These are phyloP conservation scores for Piloderma croceum DNA, from an alignment of 768 basidiomycete species.

Conservation along the genomic window DNA sequence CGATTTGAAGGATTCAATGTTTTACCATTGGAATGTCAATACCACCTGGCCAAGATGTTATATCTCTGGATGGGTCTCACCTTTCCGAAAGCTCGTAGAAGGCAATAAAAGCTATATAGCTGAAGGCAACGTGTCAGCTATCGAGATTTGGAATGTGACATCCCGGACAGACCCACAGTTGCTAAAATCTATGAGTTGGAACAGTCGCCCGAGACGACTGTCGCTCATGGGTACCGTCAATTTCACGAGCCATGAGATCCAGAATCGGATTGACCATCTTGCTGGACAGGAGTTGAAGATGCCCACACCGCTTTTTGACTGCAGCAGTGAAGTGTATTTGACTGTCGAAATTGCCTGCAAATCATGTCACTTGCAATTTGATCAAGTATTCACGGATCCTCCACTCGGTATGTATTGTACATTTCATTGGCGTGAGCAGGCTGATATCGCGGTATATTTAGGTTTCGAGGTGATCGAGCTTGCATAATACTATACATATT, in stretches of 20 bases:
- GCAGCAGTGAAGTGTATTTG: conserved; percentile 6
- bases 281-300: conserved; percentile 8
- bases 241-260: no score
- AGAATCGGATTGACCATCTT: conserved; percentile 3
- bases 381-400: conserved; percentile 15
- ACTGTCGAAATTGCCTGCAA: conserved; percentile 14
- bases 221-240: conserved; percentile 16
- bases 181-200: conserved; percentile 13
- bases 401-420: conserved; percentile 12
- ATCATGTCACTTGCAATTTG: conserved; percentile 12
- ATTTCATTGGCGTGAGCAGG: neutral
- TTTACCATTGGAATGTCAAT: conserved; percentile 16
- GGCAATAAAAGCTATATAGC: conserved; percentile 12
- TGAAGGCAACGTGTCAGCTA: conserved; percentile 10
- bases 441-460: neutral
- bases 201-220: conserved; percentile 11
- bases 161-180: conserved; percentile 1
- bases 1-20: conserved; percentile 18
- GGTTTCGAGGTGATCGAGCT: conserved; percentile 13
- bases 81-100: conserved; percentile 4
- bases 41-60: conserved; percentile 14
- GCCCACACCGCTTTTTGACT: conserved; percentile 9
- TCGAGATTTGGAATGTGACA: conserved; percentile 18
- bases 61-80: conserved; percentile 13
- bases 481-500: conserved; percentile 4